These are phyloP conservation scores for Powellomyces hirtus DNA, from an alignment of 192 early-diverging fungal genomes.

Conservation along the genomic window DNA sequence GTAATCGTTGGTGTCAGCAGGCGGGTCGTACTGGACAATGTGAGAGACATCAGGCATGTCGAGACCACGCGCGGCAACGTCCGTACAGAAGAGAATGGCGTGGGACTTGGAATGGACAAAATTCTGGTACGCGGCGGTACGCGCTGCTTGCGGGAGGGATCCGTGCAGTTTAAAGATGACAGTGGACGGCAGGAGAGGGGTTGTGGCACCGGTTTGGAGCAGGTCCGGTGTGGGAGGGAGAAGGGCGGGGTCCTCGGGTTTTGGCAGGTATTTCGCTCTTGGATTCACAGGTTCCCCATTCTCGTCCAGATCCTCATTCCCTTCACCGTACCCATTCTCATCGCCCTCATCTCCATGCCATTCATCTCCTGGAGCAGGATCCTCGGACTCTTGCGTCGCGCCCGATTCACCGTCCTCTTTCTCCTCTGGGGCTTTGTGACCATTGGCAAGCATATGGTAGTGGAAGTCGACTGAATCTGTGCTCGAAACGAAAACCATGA, in stretches of 20 bases:
- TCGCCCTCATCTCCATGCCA: constrained; percentile 20
- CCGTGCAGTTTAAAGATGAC: constrained; percentile 86
- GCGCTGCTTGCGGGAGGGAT: constrained; percentile 74
- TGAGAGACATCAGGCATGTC: constrained; percentile 90
- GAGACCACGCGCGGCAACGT: constrained; percentile 95
- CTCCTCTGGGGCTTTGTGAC: constrained; percentile 24
- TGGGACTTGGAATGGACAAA: constrained; percentile 56
- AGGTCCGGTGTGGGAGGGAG: constrained; percentile 27
- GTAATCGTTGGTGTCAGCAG: constrained; percentile 90
- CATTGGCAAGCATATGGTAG: constrained; percentile 76
- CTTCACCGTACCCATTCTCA: neutral
- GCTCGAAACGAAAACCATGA: constrained; percentile 93
- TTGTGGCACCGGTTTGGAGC: constrained; percentile 38
- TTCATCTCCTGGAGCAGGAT: constrained; percentile 32
- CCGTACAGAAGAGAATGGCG: constrained; percentile 91
- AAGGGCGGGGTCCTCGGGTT: constrained; percentile 10
- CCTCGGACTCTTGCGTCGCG: constrained; percentile 24
- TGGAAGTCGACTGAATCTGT: constrained; percentile 96
- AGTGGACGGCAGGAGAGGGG: constrained; percentile 67
- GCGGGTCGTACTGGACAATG: constrained; percentile 97
- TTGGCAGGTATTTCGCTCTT: neutral
- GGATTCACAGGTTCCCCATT: neutral
- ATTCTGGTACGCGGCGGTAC: constrained; percentile 70
- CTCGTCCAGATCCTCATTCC: constrained; percentile 2
- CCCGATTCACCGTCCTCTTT: constrained; percentile 32